Evolutionary conservation across 164 flowering plant genomes (phyloP).

Genomic region (Pachysandra terminalis): DNA sequence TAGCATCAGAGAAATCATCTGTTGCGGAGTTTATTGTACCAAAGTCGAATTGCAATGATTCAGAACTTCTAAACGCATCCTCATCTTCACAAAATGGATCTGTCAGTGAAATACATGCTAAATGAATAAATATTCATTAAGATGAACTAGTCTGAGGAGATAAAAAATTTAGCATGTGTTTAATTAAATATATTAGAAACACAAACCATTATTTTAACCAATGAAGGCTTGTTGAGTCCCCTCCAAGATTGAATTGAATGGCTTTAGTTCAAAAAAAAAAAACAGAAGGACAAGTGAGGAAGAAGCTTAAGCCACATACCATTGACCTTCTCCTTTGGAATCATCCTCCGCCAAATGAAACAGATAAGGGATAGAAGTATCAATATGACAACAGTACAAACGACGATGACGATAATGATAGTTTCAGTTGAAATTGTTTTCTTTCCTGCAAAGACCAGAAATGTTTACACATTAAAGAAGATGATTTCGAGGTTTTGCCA

Average conservation of each 20-base stretch:
- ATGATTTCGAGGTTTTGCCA: too few relatives aligned
- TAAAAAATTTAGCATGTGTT: too few relatives aligned
- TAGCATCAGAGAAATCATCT: constrained; percentile 28
- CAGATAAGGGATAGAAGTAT: constrained; percentile 6
- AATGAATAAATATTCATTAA: constrained; percentile 7
- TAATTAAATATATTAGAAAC: too few relatives aligned
- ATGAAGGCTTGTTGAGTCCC: too few relatives aligned
- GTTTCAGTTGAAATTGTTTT: neutral
- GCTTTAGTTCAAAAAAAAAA: too few relatives aligned
- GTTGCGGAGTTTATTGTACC: constrained; percentile 30
- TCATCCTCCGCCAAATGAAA: constrained; percentile 9
- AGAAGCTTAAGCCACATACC: neutral
- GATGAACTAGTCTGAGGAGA: too few relatives aligned
- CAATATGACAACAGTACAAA: constrained; percentile 6
- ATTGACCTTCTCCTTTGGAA: constrained; percentile 5
- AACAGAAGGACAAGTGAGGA: too few relatives aligned
- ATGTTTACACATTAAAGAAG: too few relatives aligned
- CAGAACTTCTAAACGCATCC: constrained; percentile 9
- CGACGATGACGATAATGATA: constrained; percentile 18
- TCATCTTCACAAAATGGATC: neutral
- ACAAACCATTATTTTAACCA: too few relatives aligned
- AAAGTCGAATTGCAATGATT: constrained; percentile 34
- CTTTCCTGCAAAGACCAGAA: constrained; percentile 12
- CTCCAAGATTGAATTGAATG: too few relatives aligned
- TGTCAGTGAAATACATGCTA: neutral